Evolutionary conservation across 208 protist genomes (phyloP).

Genomic region (Naegleria fowleri): DNA sequence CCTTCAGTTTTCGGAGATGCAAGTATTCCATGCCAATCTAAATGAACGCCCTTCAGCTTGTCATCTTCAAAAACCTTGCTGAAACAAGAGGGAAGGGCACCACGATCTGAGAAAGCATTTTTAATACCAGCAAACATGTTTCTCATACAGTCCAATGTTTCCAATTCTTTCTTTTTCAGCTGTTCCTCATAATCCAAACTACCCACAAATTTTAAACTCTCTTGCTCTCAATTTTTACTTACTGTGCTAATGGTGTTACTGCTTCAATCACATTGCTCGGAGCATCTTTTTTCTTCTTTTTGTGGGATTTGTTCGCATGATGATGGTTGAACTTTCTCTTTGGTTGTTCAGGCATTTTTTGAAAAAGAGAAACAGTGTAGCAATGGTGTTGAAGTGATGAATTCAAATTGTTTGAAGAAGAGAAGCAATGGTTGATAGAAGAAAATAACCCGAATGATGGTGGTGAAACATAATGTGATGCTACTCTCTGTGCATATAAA

Average conservation of each 20-base stretch:
- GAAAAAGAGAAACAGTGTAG: too few relatives aligned
- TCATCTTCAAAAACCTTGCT: neutral
- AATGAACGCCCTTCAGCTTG: neutral
- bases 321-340: neutral
- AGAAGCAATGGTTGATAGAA: too few relatives aligned
- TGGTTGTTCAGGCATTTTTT: neutral
- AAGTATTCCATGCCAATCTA: constrained; percentile 47
- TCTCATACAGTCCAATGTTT: neutral
- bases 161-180: neutral
- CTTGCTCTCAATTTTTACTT: neutral
- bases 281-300: neutral
- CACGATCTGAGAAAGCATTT: neutral
- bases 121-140: neutral
- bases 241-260: neutral
- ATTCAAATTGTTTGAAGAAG: too few relatives aligned
- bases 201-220: neutral
- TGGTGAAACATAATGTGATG: too few relatives aligned
- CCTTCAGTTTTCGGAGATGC: constrained; percentile 58
- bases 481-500: too few relatives aligned
- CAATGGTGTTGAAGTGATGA: too few relatives aligned
- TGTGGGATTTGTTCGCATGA: neutral
- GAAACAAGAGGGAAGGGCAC: neutral
- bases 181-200: constrained; percentile 22
- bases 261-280: neutral
- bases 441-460: too few relatives aligned